Base-by-base conservation (phyloP, 2,329 filamentous ascomycete genomes). In the Decorospora gaudefroyi region DNA sequence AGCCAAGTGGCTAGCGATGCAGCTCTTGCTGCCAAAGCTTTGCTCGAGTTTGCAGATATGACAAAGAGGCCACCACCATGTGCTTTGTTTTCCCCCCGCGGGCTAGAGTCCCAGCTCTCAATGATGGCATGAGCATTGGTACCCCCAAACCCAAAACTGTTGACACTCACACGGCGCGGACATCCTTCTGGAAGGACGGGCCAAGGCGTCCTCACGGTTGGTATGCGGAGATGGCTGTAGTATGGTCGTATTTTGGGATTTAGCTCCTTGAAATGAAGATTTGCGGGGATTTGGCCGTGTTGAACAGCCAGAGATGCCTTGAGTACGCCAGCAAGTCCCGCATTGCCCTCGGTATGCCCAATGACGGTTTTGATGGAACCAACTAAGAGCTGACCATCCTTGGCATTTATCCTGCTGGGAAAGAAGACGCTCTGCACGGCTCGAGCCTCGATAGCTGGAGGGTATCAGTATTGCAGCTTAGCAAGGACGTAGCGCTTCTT, bases 251-350 rank as follows among this genome's bases (percentile, higher is more conserved):
- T 59, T 10, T 54, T 53, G 1, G 66, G 61, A 21, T 67, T 71
- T n/a, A 65, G 62, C 21, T 61, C 47, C 6, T 51, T 16, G 40
- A 71, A 61, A 13, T 61, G 61, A 25, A 71, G 46, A 16, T 70
- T 72, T 11, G 61, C 50, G 1, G 70, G 70, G 3, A 73, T 56
- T 1, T 25, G 50, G 3, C 51, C 46, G 10, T 44, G 10, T 13
- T 45, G 25, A 6, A 49, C 10, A 1, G 70, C 64, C 23, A 75
- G 45, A 0, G 63, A 61, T 4, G 67, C 68, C 34, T 72, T 73
- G 6, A 74, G 49, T 13, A 74, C 10, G 6, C 66, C 65, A 3
- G 66, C 67, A 1, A 74, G 44, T 8, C 70, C 71, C 3, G 68
- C 66, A 1, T 72, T 71, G 9, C 41, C 33, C 12, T 44, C 41